These are phyloP conservation scores for Camelina sativa DNA, from an alignment of 345 rosid species.

Conservation along the genomic window DNA sequence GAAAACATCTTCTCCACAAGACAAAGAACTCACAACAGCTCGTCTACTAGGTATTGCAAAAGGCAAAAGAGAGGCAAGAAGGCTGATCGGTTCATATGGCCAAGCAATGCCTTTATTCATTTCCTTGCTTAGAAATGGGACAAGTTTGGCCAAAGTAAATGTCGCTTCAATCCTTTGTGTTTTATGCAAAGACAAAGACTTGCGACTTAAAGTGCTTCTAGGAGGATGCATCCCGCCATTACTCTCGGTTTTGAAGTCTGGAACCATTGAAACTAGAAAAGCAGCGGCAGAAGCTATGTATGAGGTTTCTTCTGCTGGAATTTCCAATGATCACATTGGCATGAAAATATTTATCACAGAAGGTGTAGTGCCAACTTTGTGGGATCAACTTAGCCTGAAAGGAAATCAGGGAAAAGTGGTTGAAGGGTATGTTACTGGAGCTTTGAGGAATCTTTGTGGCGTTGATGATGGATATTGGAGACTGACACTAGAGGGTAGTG, in stretches of 20 bases:
- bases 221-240: constrained; percentile 97
- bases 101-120: constrained; percentile 93
- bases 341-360: constrained; percentile 88
- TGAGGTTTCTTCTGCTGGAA: constrained; percentile 83
- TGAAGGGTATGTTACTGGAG: constrained; percentile 90
- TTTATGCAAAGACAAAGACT: constrained; percentile 79
- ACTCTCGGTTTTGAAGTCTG: constrained; percentile 82
- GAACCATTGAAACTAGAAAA: constrained; percentile 69
- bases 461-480: constrained; percentile 84
- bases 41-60: constrained; percentile 70
- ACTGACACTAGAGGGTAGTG: constrained; percentile 75
- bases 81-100: constrained; percentile 73
- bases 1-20: constrained; percentile 67
- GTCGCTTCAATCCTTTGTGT: constrained; percentile 73
- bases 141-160: constrained; percentile 69
- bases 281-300: constrained; percentile 87
- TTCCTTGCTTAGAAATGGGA: constrained; percentile 80
- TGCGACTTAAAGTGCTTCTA: constrained; percentile 81
- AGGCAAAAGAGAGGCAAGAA: constrained; percentile 74
- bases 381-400: constrained; percentile 78
- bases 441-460: constrained; percentile 87
- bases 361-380: constrained; percentile 83
- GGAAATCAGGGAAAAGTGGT: constrained; percentile 75
- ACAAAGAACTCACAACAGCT: constrained; percentile 79
- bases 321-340: constrained; percentile 84